Percentiles rank a stretch among this genome's conserved stretches.
Conservation (phyloP, 257 asterid species). For the Solanum pimpinellifolium region DNA sequence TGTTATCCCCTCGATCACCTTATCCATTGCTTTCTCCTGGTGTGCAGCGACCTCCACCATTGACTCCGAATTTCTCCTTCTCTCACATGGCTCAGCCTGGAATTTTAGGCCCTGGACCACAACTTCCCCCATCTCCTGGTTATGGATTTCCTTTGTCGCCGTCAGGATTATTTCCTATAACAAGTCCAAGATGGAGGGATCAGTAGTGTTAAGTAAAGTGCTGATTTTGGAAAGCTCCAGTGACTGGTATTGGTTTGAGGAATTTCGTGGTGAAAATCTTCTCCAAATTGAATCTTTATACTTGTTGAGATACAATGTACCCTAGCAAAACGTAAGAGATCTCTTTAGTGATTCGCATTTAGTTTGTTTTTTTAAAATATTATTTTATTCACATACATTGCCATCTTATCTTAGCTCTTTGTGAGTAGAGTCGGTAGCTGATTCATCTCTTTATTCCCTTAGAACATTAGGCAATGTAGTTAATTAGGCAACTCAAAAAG, state of each 20-base stretch:
- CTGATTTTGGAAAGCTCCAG: slow-evolving; percentile 18
- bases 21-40: slow-evolving; percentile 89
- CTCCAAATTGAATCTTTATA: slow-evolving; percentile 14
- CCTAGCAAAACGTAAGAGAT: slow-evolving; percentile 12
- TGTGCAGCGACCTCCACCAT: slow-evolving; percentile 46
- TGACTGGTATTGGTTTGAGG: slow-evolving; percentile 6
- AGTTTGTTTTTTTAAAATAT: neutral
- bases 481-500: neutral
- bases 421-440: slow-evolving; percentile 9
- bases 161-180: slow-evolving; percentile 47
- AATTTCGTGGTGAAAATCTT: slow-evolving; percentile 5
- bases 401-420: neutral
- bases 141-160: slow-evolving; percentile 82
- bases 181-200: slow-evolving; percentile 91
- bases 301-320: slow-evolving; percentile 10
- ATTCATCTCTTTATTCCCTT: slow-evolving; percentile 5
- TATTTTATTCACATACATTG: slow-evolving; percentile 6
- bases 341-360: slow-evolving; percentile 1
- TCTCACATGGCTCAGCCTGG: slow-evolving; percentile 63
- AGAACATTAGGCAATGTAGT: neutral
- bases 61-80: slow-evolving; percentile 72
- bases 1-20: slow-evolving; percentile 70
- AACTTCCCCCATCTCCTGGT: slow-evolving; percentile 79
- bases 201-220: slow-evolving; percentile 29
- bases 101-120: slow-evolving; percentile 77